Evolutionary conservation across 352 stramenopile genomes (phyloP).

Genomic region (Pilasporangium apinafurcum): DNA sequence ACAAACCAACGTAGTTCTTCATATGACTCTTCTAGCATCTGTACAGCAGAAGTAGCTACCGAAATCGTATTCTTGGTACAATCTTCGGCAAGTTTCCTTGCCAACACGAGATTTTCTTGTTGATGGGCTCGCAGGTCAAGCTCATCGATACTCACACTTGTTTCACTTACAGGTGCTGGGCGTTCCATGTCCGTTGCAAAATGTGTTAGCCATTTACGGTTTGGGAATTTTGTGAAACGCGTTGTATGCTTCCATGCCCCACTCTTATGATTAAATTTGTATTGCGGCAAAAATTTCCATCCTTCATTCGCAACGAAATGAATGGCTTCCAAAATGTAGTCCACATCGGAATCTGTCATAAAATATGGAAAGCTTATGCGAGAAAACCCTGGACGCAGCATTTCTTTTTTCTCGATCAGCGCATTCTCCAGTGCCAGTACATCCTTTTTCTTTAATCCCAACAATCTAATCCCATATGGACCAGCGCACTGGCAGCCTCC

Average conservation of each 20-base stretch:
- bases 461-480: slow-evolving; percentile 89
- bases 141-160: slow-evolving; percentile 7
- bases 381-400: slow-evolving; percentile 93
- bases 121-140: slow-evolving; percentile 22
- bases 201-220: slow-evolving; percentile 50
- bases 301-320: slow-evolving; percentile 91
- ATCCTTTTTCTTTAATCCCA: slow-evolving; percentile 80
- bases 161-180: slow-evolving; percentile 31
- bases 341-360: slow-evolving; percentile 69
- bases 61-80: slow-evolving; percentile 9
- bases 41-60: slow-evolving; percentile 23
- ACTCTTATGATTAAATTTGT: slow-evolving; percentile 92
- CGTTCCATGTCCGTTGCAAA: slow-evolving; percentile 85
- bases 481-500: slow-evolving; percentile 82
- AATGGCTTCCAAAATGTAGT: slow-evolving; percentile 92
- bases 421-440: slow-evolving; percentile 74
- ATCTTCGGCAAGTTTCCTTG: slow-evolving; percentile 17
- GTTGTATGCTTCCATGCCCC: slow-evolving; percentile 89
- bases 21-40: slow-evolving; percentile 45
- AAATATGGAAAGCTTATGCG: slow-evolving; percentile 91
- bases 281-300: slow-evolving; percentile 92
- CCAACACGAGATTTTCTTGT: slow-evolving; percentile 32
- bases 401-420: slow-evolving; percentile 87
- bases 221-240: slow-evolving; percentile 43
- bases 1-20: slow-evolving; percentile 71